Evolutionary conservation across 1,284 basidiomycete species (phyloP).

Genomic region (Irpex sp.): DNA sequence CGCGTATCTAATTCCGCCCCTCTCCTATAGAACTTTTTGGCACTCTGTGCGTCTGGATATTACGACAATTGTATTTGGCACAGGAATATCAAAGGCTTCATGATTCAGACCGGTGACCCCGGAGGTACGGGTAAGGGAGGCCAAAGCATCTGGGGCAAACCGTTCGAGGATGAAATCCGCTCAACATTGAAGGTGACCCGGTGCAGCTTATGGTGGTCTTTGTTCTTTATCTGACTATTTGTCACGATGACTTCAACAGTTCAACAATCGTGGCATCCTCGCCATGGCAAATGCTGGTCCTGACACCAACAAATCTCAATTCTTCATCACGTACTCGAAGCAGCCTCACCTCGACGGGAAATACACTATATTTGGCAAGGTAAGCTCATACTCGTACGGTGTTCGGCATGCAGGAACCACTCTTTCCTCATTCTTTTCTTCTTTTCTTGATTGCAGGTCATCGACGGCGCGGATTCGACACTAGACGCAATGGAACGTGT

Average conservation of each 20-base stretch:
- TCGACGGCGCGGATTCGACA: constrained; percentile 88
- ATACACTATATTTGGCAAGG: constrained; percentile 89
- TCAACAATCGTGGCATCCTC: constrained; percentile 90
- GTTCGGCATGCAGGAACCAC: background rate
- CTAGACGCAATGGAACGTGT: constrained; percentile 88
- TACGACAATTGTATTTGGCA: constrained; percentile 91
- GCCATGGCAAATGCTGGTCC: constrained; percentile 96
- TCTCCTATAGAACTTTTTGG: constrained; percentile 82
- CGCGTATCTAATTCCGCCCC: background rate
- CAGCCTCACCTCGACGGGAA: constrained; percentile 91
- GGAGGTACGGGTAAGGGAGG: constrained; percentile 79
- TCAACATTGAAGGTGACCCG: constrained; percentile 82
- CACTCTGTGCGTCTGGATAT: constrained; percentile 85
- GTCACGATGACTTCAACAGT: constrained; percentile 43
- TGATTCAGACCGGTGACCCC: constrained; percentile 91
- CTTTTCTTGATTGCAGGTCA: constrained; percentile 46
- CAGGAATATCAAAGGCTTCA: constrained; percentile 93
- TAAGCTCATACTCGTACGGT: constrained; percentile 5
- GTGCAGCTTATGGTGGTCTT: background rate
- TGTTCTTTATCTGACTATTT: background rate
- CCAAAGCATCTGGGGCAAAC: constrained; percentile 83
- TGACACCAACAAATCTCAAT: constrained; percentile 93
- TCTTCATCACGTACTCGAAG: constrained; percentile 92
- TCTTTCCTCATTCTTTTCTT: background rate
- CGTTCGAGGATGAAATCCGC: constrained; percentile 87